Base-by-base conservation (phyloP, 176 grass and related monocot genomes). In the Musa itinerans region DNA sequence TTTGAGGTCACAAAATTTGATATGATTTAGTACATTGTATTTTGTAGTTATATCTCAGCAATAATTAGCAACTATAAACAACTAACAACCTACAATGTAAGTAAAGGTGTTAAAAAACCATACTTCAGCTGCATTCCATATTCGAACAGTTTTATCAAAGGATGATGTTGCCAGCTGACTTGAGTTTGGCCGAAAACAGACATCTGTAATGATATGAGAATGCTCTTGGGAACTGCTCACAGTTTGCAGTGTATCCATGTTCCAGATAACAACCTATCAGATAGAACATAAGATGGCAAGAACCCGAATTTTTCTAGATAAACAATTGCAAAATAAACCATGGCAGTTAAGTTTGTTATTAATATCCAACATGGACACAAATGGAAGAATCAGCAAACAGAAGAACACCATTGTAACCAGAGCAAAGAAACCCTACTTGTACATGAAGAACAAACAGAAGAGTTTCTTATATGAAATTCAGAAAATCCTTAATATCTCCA, bases 131-230 rank as follows among this genome's bases (percentile, higher is more conserved):
- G 87, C 82, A 64, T 85, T 89, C 90, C 87, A 92, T 76, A 89
- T 65, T 73, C 82, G 90, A 81, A 92, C 84, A 70, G 82, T 92
- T 85, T 82, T 85, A 27, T 93, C 90, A 16, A 83, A 89, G 78
- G 90, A 93, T 70, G 90, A 93, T 74, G 90, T 93, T 73, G 87
- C 90, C 21, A 93, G 81, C 54, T 93, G 90, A 79, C 80, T 93
- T 81, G 90, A 89, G 78, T 93, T 93, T 10, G 84, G 76, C 79
- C 50, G 89, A 79, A 93, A 93, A 78, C 87, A 82, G 76, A 93
- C 86, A 54, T 89, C 87, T 5, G 90, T 92, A 51, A 92, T 87
- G 52, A 92, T 83, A 75, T 85, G 89, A 63, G 84, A 69, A 51
- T 93, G 90, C 59, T 87, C 87, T 81, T 89, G 84, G 68, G 62